Base-by-base conservation (phyloP, 1,284 basidiomycete genomes). In the Rhizoctonia solani region DNA sequence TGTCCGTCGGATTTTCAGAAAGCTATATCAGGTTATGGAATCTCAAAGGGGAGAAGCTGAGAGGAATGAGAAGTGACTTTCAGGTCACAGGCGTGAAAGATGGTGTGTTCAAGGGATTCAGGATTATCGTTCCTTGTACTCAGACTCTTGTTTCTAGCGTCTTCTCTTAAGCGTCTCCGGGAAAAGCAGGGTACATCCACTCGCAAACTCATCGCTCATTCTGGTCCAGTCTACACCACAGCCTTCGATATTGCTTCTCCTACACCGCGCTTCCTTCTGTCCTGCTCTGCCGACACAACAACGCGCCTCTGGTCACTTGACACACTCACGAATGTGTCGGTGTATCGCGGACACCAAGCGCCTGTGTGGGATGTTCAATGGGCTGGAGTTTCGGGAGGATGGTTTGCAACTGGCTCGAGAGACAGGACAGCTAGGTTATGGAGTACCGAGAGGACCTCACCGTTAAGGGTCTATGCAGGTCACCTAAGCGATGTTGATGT, bases 331-430 rank as follows among this genome's bases (percentile, higher is more conserved):
- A 97, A 97, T 72, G 80, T 99, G 6, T 95, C 95, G 3, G 93
- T 90, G 4, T 99, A 96, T 76, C 85, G 95, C 21, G 97, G 97
- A 0, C 97, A 99, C 75, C 90, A 96, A 75, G 95, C 97, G 76
- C 95, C 97, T 0, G 89, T 99, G 0, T 99, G 97, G 97, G 95
- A 98, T 73, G 93, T 97, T 8, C 89, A 98, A 76, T 99, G 97
- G 97, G 95, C 92, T 71, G 95, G 96, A 5, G 86, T 93, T 80
- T 96, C 97, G 4, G 58, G 58, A 52, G 88, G 96, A n/a, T 98
- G 99, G 79, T 99, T 99, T 77, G 96, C 96, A 0, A 96, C 93
- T 11, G 95, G 87, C 4, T 95, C 93, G 75, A 82, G 96, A 55
- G 97, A 99, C 78, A 82, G 93, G 70, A 98, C 97, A 1, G 97